phyloP scores from a whole-genome alignment of 2,329 filamentous ascomycete genomes.

The Bipolaris oryzae region DNA sequence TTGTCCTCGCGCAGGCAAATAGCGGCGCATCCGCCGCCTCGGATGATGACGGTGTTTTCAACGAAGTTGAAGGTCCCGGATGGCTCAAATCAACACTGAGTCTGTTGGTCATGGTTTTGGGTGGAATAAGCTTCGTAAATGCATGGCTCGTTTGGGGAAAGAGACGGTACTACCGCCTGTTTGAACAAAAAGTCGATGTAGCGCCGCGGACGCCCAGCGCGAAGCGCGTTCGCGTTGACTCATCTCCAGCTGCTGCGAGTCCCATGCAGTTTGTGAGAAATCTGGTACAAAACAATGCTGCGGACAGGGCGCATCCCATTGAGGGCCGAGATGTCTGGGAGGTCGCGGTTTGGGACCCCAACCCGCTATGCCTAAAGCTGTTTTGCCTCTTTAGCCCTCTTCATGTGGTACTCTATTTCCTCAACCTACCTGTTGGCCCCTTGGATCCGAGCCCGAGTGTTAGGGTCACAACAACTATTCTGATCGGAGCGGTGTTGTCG shows the following conservation, averaged over 20 bases:
- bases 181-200: constrained; percentile 82
- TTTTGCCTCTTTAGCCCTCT: constrained; percentile 93
- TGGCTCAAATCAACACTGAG: constrained; percentile 72
- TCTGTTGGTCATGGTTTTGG: constrained; percentile 73
- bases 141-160: constrained; percentile 81
- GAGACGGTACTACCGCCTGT: constrained; percentile 86
- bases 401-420: constrained; percentile 87
- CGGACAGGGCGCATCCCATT: constrained; percentile 83
- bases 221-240: constrained; percentile 85
- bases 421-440: constrained; percentile 78
- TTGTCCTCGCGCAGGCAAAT: constrained; percentile 84
- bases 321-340: constrained; percentile 91
- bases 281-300: constrained; percentile 71
- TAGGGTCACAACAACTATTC: constrained; percentile 81
- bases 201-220: constrained; percentile 82
- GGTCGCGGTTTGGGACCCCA: constrained; percentile 88
- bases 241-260: constrained; percentile 76
- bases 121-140: constrained; percentile 72
- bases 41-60: constrained; percentile 81
- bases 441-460: constrained; percentile 83
- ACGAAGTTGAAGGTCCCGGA: constrained; percentile 57
- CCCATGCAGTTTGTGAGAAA: constrained; percentile 76
- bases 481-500: constrained; percentile 76
- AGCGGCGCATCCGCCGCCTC: constrained; percentile 57
- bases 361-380: constrained; percentile 78